A percentile compares a stretch with the other conserved stretches of the same genome.
Evolutionary conservation across 75 land plant genomes (phyloP).

Genomic region (Adiantum capillusveneris): DNA sequence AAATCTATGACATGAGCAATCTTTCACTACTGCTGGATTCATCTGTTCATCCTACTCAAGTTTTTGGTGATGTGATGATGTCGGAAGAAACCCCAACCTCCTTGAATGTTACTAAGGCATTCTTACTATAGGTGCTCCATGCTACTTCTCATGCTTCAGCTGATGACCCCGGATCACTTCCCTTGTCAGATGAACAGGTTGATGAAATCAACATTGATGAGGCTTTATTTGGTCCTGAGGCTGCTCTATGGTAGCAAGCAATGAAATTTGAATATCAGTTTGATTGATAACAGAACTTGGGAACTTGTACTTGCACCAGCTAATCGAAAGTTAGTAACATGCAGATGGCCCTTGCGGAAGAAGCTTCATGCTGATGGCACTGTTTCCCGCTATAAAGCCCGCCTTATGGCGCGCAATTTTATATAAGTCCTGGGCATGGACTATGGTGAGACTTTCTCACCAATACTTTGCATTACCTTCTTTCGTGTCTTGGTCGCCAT

Average conservation of each 20-base stretch:
- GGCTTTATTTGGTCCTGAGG: slow-evolving; percentile 2
- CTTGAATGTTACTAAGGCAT: too few relatives aligned
- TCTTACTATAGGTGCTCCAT: too few relatives aligned
- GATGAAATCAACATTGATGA: too few relatives aligned
- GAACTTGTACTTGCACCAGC: slow-evolving; percentile 11
- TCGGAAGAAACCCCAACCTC: too few relatives aligned
- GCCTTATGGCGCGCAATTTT: slow-evolving; percentile 11
- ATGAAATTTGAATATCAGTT: slow-evolving; percentile 12
- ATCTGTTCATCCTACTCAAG: too few relatives aligned
- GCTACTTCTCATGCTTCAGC: too few relatives aligned
- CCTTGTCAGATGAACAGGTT: too few relatives aligned
- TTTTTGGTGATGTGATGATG: too few relatives aligned
- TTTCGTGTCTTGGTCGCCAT: slow-evolving; percentile 7
- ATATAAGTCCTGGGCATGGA: slow-evolving; percentile 19
- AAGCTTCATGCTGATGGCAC: slow-evolving; percentile 16
- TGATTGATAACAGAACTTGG: slow-evolving; percentile 10
- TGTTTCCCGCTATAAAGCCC: slow-evolving; percentile 13
- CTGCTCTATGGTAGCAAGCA: slow-evolving; percentile 4
- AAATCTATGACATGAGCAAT: too few relatives aligned
- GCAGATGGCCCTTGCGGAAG: slow-evolving; percentile 11
- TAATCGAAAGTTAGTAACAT: background rate
- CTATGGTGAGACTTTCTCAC: slow-evolving; percentile 18
- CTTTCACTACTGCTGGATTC: too few relatives aligned
- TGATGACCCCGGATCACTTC: too few relatives aligned
- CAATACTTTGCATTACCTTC: slow-evolving; percentile 3